phyloP scores from a whole-genome alignment of 805 yeast genomes.

The Candida xyloterini region DNA sequence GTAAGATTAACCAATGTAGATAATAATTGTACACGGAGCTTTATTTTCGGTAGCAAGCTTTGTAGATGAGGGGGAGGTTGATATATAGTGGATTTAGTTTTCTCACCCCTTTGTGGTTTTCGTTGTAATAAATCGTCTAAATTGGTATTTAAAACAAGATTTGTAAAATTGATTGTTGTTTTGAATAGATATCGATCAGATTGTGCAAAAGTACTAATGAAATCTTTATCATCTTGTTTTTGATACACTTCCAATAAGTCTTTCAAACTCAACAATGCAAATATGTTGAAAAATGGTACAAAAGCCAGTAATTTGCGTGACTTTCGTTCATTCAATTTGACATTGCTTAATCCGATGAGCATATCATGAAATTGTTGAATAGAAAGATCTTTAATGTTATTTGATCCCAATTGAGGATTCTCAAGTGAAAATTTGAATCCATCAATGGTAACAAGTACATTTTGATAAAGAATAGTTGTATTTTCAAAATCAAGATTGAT shows the following conservation, averaged over 20 bases:
- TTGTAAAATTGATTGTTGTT: slow-evolving; percentile 22
- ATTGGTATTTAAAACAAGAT: slow-evolving; percentile 14
- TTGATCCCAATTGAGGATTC: slow-evolving; percentile 2
- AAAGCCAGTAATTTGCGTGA: slow-evolving; percentile 7
- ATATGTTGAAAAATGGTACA: slow-evolving; percentile 18
- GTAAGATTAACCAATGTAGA: slow-evolving; percentile 17
- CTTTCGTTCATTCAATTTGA: slow-evolving; percentile 3
- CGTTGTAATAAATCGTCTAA: slow-evolving; percentile 15
- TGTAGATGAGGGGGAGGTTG: slow-evolving; percentile 2
- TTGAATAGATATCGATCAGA: slow-evolving; percentile 22
- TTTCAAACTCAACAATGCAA: slow-evolving; percentile 6
- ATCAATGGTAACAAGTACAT: slow-evolving; percentile 2
- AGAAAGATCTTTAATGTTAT: neutral
- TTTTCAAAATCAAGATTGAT: slow-evolving; percentile 11
- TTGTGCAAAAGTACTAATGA: slow-evolving; percentile 9
- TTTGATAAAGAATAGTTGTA: slow-evolving; percentile 2
- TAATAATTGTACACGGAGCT: slow-evolving; percentile 25
- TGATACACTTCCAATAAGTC: slow-evolving; percentile 7
- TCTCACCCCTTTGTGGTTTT: neutral
- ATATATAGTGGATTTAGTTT: neutral
- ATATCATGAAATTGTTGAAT: slow-evolving; percentile 11
- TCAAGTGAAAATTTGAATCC: slow-evolving; percentile 13
- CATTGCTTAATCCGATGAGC: slow-evolving; percentile 10
- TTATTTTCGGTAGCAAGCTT: slow-evolving; percentile 21
- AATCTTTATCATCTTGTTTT: slow-evolving; percentile 11